A percentile compares a stretch with the other conserved stretches of the same genome.
These are phyloP conservation scores for Penicillium sp. DNA, from an alignment of 2,329 filamentous ascomycete genomes.

Conservation along the genomic window DNA sequence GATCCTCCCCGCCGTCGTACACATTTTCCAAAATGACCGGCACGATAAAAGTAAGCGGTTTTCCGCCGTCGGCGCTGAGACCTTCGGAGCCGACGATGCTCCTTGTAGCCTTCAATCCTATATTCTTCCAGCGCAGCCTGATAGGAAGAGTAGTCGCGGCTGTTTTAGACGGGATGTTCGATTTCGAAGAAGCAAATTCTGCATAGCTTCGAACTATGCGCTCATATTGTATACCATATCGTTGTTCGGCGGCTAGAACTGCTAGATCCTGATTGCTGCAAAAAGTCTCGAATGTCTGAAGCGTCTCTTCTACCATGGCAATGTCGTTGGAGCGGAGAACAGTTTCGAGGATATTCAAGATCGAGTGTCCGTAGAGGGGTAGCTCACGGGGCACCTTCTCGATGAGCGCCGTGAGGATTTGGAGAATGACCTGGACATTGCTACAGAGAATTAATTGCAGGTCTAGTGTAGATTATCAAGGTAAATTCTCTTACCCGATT, in stretches of 20 bases:
- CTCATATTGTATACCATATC: slow-evolving; percentile 77
- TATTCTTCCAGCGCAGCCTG: slow-evolving; percentile 71
- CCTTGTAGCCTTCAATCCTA: slow-evolving; percentile 72
- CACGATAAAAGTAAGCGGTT: slow-evolving; percentile 73
- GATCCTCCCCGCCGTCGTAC: slow-evolving; percentile 60
- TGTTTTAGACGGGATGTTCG: slow-evolving; percentile 39
- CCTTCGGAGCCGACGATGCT: slow-evolving; percentile 76
- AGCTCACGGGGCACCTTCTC: slow-evolving; percentile 90
- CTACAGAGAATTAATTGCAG: slow-evolving; percentile 40
- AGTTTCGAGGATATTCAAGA: slow-evolving; percentile 78
- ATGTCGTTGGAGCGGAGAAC: slow-evolving; percentile 84
- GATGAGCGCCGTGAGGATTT: slow-evolving; percentile 86
- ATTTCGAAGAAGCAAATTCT: slow-evolving; percentile 66
- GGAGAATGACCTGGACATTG: slow-evolving; percentile 90
- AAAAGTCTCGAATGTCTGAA: slow-evolving; percentile 81
- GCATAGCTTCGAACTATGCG: slow-evolving; percentile 77
- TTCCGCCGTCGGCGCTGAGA: slow-evolving; percentile 68
- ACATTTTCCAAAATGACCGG: slow-evolving; percentile 85
- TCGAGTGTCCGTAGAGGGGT: slow-evolving; percentile 77
- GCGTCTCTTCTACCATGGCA: slow-evolving; percentile 85
- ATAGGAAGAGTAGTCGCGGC: slow-evolving; percentile 63
- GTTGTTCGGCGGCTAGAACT: slow-evolving; percentile 77
- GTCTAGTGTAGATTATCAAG: too few relatives aligned
- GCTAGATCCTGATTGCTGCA: slow-evolving; percentile 85
- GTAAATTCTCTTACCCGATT: slow-evolving; percentile 63